Evolutionary conservation across 148 eudicot genomes (phyloP).

Genomic region (Linanthus parryae): DNA sequence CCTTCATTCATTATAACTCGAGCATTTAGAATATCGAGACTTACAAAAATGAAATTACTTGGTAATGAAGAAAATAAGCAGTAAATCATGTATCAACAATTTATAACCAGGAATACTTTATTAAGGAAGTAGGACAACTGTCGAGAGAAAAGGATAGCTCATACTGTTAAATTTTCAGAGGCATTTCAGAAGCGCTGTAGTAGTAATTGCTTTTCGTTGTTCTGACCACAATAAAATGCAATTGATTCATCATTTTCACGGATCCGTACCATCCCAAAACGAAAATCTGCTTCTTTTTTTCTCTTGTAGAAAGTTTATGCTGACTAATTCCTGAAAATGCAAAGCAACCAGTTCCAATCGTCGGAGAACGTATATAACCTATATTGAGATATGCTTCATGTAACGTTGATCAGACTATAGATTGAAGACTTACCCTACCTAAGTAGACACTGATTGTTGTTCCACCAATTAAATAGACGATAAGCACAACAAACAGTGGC

Average conservation of each 20-base stretch:
- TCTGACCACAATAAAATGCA: slow-evolving; percentile 91
- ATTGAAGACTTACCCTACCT: slow-evolving; percentile 55
- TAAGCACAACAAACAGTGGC: slow-evolving; percentile 75
- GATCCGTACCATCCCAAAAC: slow-evolving; percentile 91
- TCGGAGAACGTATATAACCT: neutral
- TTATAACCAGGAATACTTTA: neutral
- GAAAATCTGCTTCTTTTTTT: slow-evolving; percentile 92
- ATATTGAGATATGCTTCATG: neutral
- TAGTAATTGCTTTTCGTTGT: slow-evolving; percentile 75
- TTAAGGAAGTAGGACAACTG: neutral
- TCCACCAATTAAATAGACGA: slow-evolving; percentile 79
- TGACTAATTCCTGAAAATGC: slow-evolving; percentile 59
- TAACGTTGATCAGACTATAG: neutral
- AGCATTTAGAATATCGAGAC: neutral
- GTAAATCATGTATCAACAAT: neutral
- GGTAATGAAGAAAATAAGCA: neutral
- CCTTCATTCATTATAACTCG: no score
- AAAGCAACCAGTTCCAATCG: slow-evolving; percentile 8
- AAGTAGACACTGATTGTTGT: slow-evolving; percentile 70
- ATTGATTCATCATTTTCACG: slow-evolving; percentile 97
- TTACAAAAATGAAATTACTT: neutral
- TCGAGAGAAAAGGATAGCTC: slow-evolving; percentile 7
- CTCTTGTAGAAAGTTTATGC: slow-evolving; percentile 83
- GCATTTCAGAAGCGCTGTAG: slow-evolving; percentile 81
- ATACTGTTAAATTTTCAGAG: slow-evolving; percentile 75